Conservation (phyloP, 2,329 filamentous ascomycete species). For the Nectriaceae sp. region DNA sequence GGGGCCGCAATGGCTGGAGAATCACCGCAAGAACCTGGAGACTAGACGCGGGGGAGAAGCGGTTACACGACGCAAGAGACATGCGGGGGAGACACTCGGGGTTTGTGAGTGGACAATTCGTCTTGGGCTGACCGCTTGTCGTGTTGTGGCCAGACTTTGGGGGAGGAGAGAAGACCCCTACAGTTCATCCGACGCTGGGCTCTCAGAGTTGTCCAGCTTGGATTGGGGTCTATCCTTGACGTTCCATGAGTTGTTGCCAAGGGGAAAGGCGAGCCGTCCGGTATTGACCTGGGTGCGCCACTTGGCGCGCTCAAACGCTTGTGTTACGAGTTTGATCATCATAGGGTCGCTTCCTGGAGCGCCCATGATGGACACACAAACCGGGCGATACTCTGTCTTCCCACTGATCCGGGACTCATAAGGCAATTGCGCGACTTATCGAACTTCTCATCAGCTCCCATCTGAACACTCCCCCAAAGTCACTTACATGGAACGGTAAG, state of each 20-base stretch:
- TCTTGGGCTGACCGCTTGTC: constrained; percentile 10
- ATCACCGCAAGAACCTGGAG: no score
- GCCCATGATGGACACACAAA: constrained; percentile 34
- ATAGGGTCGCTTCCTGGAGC: constrained; percentile 26
- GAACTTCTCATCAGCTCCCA: constrained; percentile 13
- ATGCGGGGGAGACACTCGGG: no score
- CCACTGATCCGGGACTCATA: constrained; percentile 33
- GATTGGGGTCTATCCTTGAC: constrained; percentile 1
- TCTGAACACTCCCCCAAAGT: no score
- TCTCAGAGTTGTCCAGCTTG: constrained; percentile 2
- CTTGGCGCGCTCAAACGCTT: constrained; percentile 27
- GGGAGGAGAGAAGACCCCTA: constrained; percentile 5
- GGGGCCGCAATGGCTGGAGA: no score
- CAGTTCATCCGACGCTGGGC: constrained; percentile 15
- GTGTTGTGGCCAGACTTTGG: constrained; percentile 25
- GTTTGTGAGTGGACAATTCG: no score
- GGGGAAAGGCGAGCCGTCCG: constrained; percentile 34
- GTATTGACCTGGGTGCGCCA: constrained; percentile 31
- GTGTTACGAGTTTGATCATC: constrained; percentile 30
- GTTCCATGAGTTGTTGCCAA: constrained; percentile 9
- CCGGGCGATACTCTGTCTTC: constrained; percentile 29
- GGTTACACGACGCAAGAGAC: no score
- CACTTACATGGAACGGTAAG: constrained; percentile 38
- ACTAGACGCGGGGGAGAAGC: no score
- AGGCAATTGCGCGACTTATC: constrained; percentile 32